These are phyloP conservation scores for Deinandra increscens DNA, from an alignment of 129 eudicot genomes.

Conservation along the genomic window DNA sequence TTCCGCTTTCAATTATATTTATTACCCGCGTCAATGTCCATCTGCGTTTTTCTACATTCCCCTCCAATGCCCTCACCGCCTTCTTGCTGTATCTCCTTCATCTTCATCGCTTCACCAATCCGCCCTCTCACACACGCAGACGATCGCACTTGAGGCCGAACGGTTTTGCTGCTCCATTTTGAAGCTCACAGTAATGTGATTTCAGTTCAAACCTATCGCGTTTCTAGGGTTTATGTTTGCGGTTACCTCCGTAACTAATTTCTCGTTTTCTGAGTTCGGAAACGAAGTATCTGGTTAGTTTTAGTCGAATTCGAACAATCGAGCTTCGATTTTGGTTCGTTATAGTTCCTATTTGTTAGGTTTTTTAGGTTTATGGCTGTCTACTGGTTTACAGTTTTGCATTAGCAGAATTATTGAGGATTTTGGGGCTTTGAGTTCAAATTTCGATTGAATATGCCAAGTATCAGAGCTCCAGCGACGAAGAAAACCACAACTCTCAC, in stretches of 20 bases:
- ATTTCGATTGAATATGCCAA: constrained; percentile 58
- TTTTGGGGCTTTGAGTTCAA: constrained; percentile 24
- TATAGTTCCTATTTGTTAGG: constrained; percentile 9
- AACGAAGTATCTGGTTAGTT: constrained; percentile 2
- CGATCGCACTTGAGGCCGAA: constrained; percentile 19
- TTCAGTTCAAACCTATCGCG: not conserved
- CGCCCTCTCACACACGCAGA: not conserved
- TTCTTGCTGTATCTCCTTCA: constrained; percentile 5
- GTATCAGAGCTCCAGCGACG: constrained; percentile 79
- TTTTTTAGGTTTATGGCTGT: constrained; percentile 17
- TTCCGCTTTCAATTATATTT: constrained; percentile 33
- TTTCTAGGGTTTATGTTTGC: constrained; percentile 31
- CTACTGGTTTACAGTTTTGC: not conserved
- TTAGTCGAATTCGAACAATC: constrained; percentile 4
- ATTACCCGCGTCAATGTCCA: constrained; percentile 40
- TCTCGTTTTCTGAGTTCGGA: not conserved
- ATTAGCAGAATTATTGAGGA: not conserved
- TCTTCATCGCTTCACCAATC: not conserved
- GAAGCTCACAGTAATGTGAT: constrained; percentile 21
- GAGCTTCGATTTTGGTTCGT: not conserved
- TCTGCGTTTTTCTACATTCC: constrained; percentile 16
- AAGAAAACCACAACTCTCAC: constrained; percentile 82
- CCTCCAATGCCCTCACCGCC: constrained; percentile 26
- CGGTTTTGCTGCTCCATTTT: constrained; percentile 9
- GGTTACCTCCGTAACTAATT: not conserved